Evolutionary conservation across 257 asterid species (phyloP).

Genomic region (Solanum rostratum): DNA sequence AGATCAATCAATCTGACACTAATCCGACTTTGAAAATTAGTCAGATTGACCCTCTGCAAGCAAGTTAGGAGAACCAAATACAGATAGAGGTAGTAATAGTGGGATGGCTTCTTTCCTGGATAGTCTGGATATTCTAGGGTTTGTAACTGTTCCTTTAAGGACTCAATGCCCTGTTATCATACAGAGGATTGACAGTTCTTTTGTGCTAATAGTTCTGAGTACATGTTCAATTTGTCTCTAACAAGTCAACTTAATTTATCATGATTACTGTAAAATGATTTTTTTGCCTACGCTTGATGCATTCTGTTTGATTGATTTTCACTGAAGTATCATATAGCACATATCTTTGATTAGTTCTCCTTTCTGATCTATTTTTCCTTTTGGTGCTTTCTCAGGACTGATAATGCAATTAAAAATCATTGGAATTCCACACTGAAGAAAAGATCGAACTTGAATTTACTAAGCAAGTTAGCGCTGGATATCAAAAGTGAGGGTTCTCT

Average conservation of each 20-base stretch:
- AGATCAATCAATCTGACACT: not conserved
- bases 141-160: not conserved
- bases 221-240: not conserved
- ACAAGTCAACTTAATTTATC: not conserved
- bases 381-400: conserved; percentile 39
- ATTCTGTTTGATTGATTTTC: not conserved
- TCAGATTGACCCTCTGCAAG: not conserved
- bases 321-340: not conserved
- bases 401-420: conserved; percentile 72
- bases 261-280: not conserved
- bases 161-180: not conserved
- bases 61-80: not conserved
- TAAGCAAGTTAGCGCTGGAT: conserved; percentile 15
- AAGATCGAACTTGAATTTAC: conserved; percentile 36
- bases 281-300: not conserved
- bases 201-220: not conserved
- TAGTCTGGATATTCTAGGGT: not conserved
- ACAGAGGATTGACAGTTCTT: not conserved
- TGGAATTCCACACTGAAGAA: conserved; percentile 66
- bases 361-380: not conserved
- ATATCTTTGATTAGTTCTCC: not conserved
- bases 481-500: conserved; percentile 10
- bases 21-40: not conserved
- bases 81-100: not conserved
- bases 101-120: not conserved